phyloP scores from a whole-genome alignment of 345 rosid species.

The Eucalyptus erythrocorys region DNA sequence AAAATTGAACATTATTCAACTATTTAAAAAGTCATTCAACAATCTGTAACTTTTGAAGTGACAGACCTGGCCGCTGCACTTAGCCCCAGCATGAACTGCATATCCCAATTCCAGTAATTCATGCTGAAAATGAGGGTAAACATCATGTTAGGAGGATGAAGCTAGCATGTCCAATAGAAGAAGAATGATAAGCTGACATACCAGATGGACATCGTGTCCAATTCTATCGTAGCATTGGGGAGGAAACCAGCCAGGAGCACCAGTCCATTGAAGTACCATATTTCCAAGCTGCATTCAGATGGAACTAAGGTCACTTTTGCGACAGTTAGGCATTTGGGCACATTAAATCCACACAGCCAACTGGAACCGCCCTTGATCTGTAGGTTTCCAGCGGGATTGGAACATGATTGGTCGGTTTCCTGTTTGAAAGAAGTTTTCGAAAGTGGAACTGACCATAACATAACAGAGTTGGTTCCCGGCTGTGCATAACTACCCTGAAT shows the following conservation, averaged over 20 bases:
- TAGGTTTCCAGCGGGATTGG: background rate
- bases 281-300: constrained; percentile 51
- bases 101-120: constrained; percentile 77
- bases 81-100: constrained; percentile 75
- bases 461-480: background rate
- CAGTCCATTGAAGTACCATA: constrained; percentile 90
- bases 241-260: constrained; percentile 79
- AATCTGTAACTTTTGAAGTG: background rate
- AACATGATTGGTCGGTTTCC: background rate
- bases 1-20: background rate
- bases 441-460: background rate
- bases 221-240: constrained; percentile 47
- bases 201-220: constrained; percentile 85
- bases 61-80: constrained; percentile 62
- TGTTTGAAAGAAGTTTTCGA: background rate
- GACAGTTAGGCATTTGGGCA: background rate
- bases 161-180: background rate
- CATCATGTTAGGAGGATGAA: background rate
- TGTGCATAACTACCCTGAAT: background rate
- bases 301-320: background rate
- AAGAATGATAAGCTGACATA: background rate
- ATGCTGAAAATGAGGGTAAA: constrained; percentile 26
- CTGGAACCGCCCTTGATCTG: background rate
- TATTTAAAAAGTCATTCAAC: background rate
- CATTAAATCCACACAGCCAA: background rate